These are phyloP conservation scores for Cyberlindnera sargentensis DNA, from an alignment of 805 yeast genomes.

Conservation along the genomic window DNA sequence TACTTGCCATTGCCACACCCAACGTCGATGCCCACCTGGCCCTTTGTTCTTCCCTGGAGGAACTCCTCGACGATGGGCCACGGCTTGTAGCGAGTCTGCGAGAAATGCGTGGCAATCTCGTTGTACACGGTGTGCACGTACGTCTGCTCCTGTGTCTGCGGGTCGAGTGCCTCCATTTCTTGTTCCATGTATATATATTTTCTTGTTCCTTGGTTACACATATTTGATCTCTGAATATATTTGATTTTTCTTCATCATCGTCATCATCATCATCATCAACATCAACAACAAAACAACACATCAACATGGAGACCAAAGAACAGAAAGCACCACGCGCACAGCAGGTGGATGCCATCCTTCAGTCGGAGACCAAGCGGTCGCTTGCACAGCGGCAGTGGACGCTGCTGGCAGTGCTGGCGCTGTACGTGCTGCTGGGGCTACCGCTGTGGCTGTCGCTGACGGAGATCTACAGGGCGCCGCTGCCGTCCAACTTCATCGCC, in stretches of 20 bases:
- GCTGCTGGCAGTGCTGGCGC: slow-evolving; percentile 13
- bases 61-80: slow-evolving; percentile 93
- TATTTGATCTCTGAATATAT: too few relatives aligned
- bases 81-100: slow-evolving; percentile 90
- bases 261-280: too few relatives aligned
- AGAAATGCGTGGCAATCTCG: slow-evolving; percentile 87
- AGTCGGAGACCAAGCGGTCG: slow-evolving; percentile 16
- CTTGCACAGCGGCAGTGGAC: slow-evolving; percentile 19
- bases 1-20: slow-evolving; percentile 99
- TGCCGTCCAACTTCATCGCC: slow-evolving; percentile 31
- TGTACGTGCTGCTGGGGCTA: slow-evolving; percentile 30
- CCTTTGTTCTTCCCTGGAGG: slow-evolving; percentile 38
- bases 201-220: too few relatives aligned
- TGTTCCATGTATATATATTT: too few relatives aligned
- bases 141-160: slow-evolving; percentile 58
- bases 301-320: not conserved
- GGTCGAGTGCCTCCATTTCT: slow-evolving; percentile 24
- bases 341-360: slow-evolving; percentile 6
- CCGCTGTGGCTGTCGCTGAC: slow-evolving; percentile 37
- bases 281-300: too few relatives aligned
- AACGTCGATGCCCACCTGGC: slow-evolving; percentile 79
- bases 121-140: slow-evolving; percentile 92
- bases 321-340: not conserved
- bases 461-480: slow-evolving; percentile 33
- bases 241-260: too few relatives aligned